phyloP scores from a whole-genome alignment of 225 moss, liverwort and hornwort species.

The Sphagnum tenellum region DNA sequence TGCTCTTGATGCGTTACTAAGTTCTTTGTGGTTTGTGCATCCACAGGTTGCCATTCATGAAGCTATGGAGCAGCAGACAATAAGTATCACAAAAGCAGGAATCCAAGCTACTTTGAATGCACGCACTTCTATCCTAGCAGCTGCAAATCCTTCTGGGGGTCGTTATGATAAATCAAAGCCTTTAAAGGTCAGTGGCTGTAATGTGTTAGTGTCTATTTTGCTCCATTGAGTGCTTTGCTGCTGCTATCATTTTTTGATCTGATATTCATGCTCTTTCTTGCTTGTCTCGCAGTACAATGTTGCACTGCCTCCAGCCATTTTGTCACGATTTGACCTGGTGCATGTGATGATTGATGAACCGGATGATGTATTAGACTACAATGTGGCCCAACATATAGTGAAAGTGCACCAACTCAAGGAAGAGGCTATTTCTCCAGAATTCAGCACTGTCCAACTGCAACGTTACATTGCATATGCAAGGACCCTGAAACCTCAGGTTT shows the following conservation, averaged over 20 bases:
- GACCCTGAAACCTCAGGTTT: conserved; percentile 76
- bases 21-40: background rate
- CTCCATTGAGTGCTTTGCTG: background rate
- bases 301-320: conserved; percentile 93
- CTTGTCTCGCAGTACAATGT: conserved; percentile 80
- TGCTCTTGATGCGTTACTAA: background rate
- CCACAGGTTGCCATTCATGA: conserved; percentile 97
- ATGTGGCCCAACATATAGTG: conserved; percentile 87
- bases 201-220: background rate
- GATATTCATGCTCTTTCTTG: too few relatives aligned
- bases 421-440: conserved; percentile 73
- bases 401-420: conserved; percentile 89
- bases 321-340: conserved; percentile 96
- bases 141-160: conserved; percentile 97
- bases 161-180: conserved; percentile 99
- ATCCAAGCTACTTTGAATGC: conserved; percentile 99
- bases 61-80: conserved; percentile 99
- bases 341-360: conserved; percentile 99
- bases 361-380: conserved; percentile 77
- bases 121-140: conserved; percentile 93
- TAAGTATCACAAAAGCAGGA: conserved; percentile 99
- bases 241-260: background rate
- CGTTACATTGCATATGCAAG: conserved; percentile 96
- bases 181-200: conserved; percentile 52
- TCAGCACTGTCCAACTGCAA: conserved; percentile 81